Conservation (phyloP, 306 rosid genomes). For the Inga laurina region DNA sequence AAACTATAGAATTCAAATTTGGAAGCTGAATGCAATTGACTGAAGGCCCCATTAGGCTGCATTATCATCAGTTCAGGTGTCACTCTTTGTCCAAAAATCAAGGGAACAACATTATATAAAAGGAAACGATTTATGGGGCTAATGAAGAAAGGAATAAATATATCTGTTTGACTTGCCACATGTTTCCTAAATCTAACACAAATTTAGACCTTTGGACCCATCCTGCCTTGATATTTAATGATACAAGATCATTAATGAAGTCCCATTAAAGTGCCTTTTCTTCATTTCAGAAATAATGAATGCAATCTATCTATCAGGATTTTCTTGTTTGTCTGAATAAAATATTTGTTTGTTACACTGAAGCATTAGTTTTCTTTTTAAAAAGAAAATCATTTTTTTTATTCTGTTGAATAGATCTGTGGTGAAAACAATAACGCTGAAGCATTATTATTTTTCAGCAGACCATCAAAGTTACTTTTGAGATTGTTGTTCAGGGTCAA, state of each 20-base stretch:
- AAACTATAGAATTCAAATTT: slow-evolving; percentile 25
- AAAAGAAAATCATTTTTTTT: too few species aligned
- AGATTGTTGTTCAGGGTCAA: slow-evolving; percentile 43
- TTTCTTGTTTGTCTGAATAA: slow-evolving; percentile 27
- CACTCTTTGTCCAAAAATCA: slow-evolving; percentile 18
- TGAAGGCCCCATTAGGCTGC: slow-evolving; percentile 22
- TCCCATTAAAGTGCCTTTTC: slow-evolving; percentile 25
- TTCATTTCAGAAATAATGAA: slow-evolving; percentile 29
- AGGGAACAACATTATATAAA: not conserved
- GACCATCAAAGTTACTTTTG: not conserved
- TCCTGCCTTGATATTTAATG: slow-evolving; percentile 26
- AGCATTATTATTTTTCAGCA: not conserved
- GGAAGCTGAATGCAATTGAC: slow-evolving; percentile 24
- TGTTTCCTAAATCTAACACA: slow-evolving; percentile 38
- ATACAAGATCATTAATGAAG: slow-evolving; percentile 3
- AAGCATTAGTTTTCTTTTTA: too few species aligned
- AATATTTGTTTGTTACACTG: too few species aligned
- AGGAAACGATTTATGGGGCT: slow-evolving; percentile 38
- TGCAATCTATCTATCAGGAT: slow-evolving; percentile 26
- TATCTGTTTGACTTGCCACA: slow-evolving; percentile 33
- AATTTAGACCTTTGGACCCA: slow-evolving; percentile 29
- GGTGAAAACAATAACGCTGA: not conserved
- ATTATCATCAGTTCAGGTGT: slow-evolving; percentile 13
- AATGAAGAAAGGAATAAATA: slow-evolving; percentile 31
- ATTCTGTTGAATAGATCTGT: not conserved